These are phyloP conservation scores for Verticillium nonalfalfae DNA, from an alignment of 2,329 filamentous ascomycete species.

Conservation along the genomic window DNA sequence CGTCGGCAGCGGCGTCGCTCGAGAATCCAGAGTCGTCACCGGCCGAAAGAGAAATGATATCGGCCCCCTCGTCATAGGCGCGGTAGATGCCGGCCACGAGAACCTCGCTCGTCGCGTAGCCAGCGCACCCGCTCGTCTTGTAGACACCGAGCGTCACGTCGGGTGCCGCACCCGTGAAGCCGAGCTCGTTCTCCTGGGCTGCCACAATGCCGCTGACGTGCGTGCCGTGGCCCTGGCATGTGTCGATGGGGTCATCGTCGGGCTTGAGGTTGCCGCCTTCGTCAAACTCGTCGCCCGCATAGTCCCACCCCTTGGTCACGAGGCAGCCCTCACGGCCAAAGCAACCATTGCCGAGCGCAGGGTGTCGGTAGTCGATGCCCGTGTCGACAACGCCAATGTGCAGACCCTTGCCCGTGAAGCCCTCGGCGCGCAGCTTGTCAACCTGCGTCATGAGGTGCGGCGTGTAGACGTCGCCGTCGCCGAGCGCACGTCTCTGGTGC, in stretches of 20 bases:
- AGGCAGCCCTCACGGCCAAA: constrained; percentile 40
- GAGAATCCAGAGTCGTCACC: constrained; percentile 20
- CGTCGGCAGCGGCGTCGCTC: constrained; percentile 16
- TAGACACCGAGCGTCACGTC: constrained; percentile 33
- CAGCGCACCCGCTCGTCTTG: constrained; percentile 28
- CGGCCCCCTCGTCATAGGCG: constrained; percentile 32
- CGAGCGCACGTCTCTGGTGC: constrained; percentile 3
- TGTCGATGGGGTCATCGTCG: constrained; percentile 31
- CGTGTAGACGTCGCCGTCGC: constrained; percentile 5
- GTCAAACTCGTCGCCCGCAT: constrained; percentile 32
- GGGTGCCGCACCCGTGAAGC: constrained; percentile 33
- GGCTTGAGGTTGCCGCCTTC: constrained; percentile 21
- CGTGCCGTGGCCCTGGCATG: constrained; percentile 35
- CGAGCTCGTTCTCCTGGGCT: constrained; percentile 28
- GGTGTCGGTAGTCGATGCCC: constrained; percentile 41
- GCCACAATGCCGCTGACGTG: constrained; percentile 40
- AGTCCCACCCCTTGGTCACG: constrained; percentile 39
- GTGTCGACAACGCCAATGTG: constrained; percentile 34
- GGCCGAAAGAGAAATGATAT: constrained; percentile 24
- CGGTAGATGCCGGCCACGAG: constrained; percentile 33
- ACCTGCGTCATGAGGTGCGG: constrained; percentile 26
- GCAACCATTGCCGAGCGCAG: constrained; percentile 40
- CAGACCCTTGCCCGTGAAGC: constrained; percentile 37
- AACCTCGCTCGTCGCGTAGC: constrained; percentile 28
- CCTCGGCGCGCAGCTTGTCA: constrained; percentile 32